These are phyloP conservation scores for Diophrys sp. DNA, from an alignment of 73 alveolate species.

Conservation along the genomic window DNA sequence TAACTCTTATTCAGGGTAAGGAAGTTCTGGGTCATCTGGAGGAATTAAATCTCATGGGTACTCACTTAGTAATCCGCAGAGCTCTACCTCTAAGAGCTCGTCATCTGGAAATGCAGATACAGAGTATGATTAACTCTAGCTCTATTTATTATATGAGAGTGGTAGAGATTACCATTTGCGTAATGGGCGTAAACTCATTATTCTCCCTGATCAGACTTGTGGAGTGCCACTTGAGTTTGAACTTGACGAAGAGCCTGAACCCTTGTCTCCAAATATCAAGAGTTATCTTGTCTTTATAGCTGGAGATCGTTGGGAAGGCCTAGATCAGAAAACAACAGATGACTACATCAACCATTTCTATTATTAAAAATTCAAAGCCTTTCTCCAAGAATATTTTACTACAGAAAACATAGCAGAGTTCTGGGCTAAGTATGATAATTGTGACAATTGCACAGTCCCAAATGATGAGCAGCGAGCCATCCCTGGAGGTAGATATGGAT, in stretches of 20 bases:
- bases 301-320: conserved; percentile 52
- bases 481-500: conserved; percentile 82
- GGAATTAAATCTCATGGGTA: neutral
- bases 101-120: neutral
- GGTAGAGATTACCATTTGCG: neutral
- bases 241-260: conserved; percentile 16
- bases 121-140: neutral
- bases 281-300: conserved; percentile 18
- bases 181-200: neutral
- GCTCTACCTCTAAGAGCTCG: neutral
- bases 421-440: conserved; percentile 8
- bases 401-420: conserved; percentile 3
- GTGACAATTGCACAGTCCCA: neutral
- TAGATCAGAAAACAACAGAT: conserved; percentile 12
- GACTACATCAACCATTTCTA: conserved; percentile 27
- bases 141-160: neutral
- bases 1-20: neutral
- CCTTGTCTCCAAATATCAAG: neutral
- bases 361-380: conserved; percentile 27
- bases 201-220: neutral
- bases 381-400: conserved; percentile 44
- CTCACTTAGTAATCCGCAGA: neutral
- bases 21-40: neutral
- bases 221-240: neutral
- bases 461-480: conserved; percentile 62